Conservation (phyloP, 2,329 filamentous ascomycete species). For the Fusarium duplospermum region DNA sequence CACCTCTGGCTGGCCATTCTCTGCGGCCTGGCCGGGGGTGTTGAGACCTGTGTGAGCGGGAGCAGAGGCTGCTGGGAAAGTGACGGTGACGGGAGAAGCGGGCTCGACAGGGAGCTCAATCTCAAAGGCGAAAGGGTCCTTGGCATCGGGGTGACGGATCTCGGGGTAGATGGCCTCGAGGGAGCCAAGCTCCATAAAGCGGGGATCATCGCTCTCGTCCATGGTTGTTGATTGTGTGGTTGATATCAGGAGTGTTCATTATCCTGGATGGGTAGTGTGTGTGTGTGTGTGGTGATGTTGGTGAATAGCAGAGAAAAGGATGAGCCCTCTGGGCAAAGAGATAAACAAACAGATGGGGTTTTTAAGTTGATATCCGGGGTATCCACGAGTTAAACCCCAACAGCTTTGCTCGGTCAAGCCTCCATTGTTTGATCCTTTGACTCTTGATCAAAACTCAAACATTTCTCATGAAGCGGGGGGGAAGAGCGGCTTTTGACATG, state of each 20-base stretch:
- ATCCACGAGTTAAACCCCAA: conserved; percentile 10
- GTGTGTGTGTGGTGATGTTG: conserved; percentile 7
- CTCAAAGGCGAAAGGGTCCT: conserved; percentile 61
- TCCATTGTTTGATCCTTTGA: conserved; percentile 23
- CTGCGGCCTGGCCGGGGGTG: conserved; percentile 12
- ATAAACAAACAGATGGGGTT: conserved; percentile 22
- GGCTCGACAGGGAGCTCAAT: conserved; percentile 70
- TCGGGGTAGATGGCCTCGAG: conserved; percentile 76
- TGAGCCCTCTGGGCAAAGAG: conserved; percentile 8
- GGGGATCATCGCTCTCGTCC: conserved; percentile 62
- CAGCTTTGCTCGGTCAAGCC: conserved; percentile 12
- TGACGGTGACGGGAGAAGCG: conserved; percentile 64
- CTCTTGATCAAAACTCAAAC: conserved; percentile 28
- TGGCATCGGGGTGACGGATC: conserved; percentile 58
- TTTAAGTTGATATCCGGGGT: not conserved
- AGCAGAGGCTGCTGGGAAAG: conserved; percentile 62
- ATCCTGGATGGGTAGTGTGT: conserved; percentile 13
- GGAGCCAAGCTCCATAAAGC: conserved; percentile 69
- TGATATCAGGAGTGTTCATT: conserved; percentile 34
- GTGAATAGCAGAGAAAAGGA: not conserved
- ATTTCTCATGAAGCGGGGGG: conserved; percentile 13
- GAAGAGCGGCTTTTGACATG: not conserved
- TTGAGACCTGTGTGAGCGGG: conserved; percentile 27
- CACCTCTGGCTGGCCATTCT: conserved; percentile 35
- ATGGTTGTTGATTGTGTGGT: conserved; percentile 37